Percentiles rank a stretch among this genome's conserved stretches.
phyloP scores from a whole-genome alignment of 129 eudicot genomes.

The Helianthus tuberosus region DNA sequence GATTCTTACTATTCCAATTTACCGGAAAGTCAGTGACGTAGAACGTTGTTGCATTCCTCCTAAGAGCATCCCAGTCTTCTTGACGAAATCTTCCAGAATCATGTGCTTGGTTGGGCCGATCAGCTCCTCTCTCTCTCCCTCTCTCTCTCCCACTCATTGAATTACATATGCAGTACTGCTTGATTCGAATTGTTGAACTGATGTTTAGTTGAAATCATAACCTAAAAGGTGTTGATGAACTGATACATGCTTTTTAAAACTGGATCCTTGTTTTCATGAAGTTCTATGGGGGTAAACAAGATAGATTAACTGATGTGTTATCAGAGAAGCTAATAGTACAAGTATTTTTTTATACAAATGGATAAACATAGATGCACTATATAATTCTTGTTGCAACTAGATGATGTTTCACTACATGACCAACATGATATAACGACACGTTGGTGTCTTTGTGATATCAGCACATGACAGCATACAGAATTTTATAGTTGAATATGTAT shows the following conservation, averaged over 20 bases:
- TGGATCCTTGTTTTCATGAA: neutral
- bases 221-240: neutral
- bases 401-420: neutral
- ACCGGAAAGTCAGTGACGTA: too few species aligned
- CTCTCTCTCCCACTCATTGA: too few species aligned
- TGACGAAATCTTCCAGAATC: too few species aligned
- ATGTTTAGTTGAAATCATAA: conserved; percentile 7
- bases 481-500: neutral
- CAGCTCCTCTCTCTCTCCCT: too few species aligned
- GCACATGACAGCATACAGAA: neutral
- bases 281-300: neutral
- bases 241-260: neutral
- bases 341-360: neutral
- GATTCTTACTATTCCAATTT: too few species aligned
- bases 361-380: neutral
- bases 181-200: neutral
- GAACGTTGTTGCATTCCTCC: too few species aligned
- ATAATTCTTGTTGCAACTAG: neutral
- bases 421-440: neutral
- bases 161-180: too few species aligned
- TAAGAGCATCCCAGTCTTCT: too few species aligned
- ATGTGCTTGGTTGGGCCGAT: too few species aligned
- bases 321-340: conserved; percentile 3
- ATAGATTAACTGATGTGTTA: neutral
- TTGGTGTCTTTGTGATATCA: neutral